A percentile compares a stretch with the other conserved stretches of the same genome.
Conservation (phyloP, 192 early-diverging fungal genomes). For the Gryganskiella cystojenkinii region DNA sequence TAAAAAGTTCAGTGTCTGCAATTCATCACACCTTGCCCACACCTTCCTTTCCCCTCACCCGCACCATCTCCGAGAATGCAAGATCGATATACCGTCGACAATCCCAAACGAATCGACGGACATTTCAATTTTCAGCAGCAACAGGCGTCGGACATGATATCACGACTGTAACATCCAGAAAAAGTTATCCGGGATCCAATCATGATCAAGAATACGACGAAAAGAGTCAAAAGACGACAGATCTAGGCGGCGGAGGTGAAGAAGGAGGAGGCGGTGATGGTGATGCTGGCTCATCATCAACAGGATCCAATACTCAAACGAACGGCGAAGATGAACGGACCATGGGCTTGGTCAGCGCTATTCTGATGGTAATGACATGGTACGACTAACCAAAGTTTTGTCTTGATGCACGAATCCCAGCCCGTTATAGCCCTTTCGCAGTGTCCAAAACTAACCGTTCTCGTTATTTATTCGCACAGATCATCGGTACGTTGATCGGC, state of each 20-base stretch:
- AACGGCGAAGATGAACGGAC: constrained; percentile 20
- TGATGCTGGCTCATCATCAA: not conserved
- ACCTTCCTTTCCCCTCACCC: too few relatives aligned
- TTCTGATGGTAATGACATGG: constrained; percentile 57
- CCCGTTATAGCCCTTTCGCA: too few relatives aligned
- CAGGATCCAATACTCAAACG: not conserved
- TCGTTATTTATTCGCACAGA: constrained; percentile 17
- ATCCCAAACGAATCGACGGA: not conserved
- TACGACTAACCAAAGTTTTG: constrained; percentile 19
- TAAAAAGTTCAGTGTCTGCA: too few relatives aligned
- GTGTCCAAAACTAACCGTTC: not conserved
- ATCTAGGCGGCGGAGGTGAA: not conserved
- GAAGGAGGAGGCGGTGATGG: not conserved
- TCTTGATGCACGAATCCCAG: too few relatives aligned
- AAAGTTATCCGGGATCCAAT: not conserved
- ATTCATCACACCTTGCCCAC: too few relatives aligned
- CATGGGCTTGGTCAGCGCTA: constrained; percentile 47
- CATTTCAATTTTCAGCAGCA: not conserved
- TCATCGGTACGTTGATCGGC: constrained; percentile 58
- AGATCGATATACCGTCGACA: too few relatives aligned
- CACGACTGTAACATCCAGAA: not conserved
- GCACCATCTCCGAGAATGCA: too few relatives aligned
- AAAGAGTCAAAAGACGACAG: not conserved
- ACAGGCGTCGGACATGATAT: not conserved
- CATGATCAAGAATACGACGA: not conserved